Evolutionary conservation across 768 basidiomycete species (phyloP).

Genomic region (Suillus ampliporus): DNA sequence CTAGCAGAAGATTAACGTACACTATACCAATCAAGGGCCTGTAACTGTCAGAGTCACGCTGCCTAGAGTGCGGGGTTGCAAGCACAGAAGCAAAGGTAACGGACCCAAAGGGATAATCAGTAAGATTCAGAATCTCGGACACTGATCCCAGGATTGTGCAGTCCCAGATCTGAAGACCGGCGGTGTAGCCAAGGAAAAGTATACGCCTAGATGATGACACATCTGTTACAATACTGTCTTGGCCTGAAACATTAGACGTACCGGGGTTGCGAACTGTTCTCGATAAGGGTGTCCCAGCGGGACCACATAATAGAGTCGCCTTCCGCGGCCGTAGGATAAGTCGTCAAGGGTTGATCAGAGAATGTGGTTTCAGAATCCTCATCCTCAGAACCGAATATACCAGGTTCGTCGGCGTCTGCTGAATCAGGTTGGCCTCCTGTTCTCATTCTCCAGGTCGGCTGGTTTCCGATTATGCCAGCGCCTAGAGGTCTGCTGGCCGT

Average conservation of each 20-base stretch:
- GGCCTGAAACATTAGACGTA: constrained; percentile 11
- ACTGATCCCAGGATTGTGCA: constrained; percentile 56
- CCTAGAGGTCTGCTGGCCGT: background rate
- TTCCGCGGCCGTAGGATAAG: constrained; percentile 37
- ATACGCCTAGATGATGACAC: constrained; percentile 40
- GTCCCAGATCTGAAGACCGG: constrained; percentile 67
- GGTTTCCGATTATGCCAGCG: constrained; percentile 12
- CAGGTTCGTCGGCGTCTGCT: constrained; percentile 18
- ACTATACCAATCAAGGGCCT: constrained; percentile 42
- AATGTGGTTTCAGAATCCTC: constrained; percentile 19
- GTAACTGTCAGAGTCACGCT: constrained; percentile 38
- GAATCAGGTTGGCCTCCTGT: constrained; percentile 15
- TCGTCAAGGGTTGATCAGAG: constrained; percentile 23
- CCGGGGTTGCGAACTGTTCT: constrained; percentile 24
- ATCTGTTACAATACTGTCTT: background rate
- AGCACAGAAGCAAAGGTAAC: constrained; percentile 49
- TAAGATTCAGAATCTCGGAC: constrained; percentile 59
- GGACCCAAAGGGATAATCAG: constrained; percentile 40
- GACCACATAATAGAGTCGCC: constrained; percentile 40
- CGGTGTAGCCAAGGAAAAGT: constrained; percentile 58
- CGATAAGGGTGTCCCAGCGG: constrained; percentile 36
- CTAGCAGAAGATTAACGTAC: constrained; percentile 29
- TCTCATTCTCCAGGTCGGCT: constrained; percentile 14
- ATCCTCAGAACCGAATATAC: constrained; percentile 28
- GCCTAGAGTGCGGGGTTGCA: constrained; percentile 33